phyloP scores from a whole-genome alignment of 140 eudicot genomes.

The Anethum foeniculum region DNA sequence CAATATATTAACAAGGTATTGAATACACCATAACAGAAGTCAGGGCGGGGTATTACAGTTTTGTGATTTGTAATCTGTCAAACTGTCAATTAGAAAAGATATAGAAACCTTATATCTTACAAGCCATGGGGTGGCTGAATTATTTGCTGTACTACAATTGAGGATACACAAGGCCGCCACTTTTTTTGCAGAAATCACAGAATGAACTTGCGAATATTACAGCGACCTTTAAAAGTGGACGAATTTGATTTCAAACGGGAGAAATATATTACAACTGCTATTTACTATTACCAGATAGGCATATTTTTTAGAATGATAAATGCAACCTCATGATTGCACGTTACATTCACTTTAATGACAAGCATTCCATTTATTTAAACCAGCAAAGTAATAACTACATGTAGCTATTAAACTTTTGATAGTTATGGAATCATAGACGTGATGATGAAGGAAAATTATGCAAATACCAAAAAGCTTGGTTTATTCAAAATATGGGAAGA shows the following conservation, averaged over 20 bases:
- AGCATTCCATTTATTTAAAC: neutral
- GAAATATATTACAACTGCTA: neutral
- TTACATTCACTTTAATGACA: neutral
- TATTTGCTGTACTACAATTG: neutral
- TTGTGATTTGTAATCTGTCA: neutral
- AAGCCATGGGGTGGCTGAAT: too few species aligned
- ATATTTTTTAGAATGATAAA: neutral
- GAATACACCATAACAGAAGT: neutral
- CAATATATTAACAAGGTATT: neutral
- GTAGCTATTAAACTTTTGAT: neutral
- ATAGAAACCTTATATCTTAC: neutral
- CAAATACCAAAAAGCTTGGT: neutral
- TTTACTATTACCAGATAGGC: neutral
- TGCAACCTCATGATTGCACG: neutral
- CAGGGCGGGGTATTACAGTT: neutral
- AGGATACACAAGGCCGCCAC: neutral
- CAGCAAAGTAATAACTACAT: neutral
- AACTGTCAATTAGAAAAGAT: neutral
- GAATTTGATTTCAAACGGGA: neutral
- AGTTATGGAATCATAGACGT: neutral
- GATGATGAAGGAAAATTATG: neutral
- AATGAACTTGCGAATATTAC: neutral
- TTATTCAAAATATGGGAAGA: neutral
- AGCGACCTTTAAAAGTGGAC: neutral
- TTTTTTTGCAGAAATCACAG: neutral